These are phyloP conservation scores for Leccinellum albellum DNA, from an alignment of 768 basidiomycete genomes.

Conservation along the genomic window DNA sequence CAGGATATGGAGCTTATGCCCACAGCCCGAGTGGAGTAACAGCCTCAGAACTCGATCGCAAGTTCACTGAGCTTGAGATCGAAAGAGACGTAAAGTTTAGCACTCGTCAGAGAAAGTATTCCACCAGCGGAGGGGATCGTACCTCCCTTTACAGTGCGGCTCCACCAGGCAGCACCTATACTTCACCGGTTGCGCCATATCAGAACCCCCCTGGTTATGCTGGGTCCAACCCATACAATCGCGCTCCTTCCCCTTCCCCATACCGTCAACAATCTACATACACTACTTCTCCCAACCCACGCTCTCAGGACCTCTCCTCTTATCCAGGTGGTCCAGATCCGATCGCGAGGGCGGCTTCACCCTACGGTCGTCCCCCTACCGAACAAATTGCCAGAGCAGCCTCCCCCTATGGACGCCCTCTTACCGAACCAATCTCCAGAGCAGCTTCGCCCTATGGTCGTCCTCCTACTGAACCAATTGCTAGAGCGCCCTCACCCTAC, in stretches of 20 bases:
- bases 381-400: constrained; percentile 22
- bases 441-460: constrained; percentile 33
- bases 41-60: constrained; percentile 36
- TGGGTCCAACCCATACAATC: constrained; percentile 24
- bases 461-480: constrained; percentile 36
- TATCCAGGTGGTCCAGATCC: constrained; percentile 38
- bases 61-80: constrained; percentile 33
- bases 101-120: constrained; percentile 45
- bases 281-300: constrained; percentile 45
- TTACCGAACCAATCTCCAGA: constrained; percentile 37
- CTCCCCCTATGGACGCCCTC: constrained; percentile 32
- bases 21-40: constrained; percentile 25
- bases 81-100: constrained; percentile 28
- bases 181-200: constrained; percentile 29
- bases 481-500: constrained; percentile 29
- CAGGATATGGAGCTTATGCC: constrained; percentile 20
- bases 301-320: constrained; percentile 42
- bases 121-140: constrained; percentile 37
- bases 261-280: constrained; percentile 33
- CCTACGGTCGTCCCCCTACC: constrained; percentile 30
- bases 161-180: constrained; percentile 12
- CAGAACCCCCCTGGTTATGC: constrained; percentile 29
- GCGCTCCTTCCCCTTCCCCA: constrained; percentile 31
- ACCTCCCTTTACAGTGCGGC: constrained; percentile 19
- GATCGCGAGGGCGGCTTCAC: constrained; percentile 31